Evolutionary conservation across 2,329 filamentous ascomycete genomes (phyloP), one percentile per base, ranked within the genome.

Genomic region (Beauveria medogensis): DNA sequence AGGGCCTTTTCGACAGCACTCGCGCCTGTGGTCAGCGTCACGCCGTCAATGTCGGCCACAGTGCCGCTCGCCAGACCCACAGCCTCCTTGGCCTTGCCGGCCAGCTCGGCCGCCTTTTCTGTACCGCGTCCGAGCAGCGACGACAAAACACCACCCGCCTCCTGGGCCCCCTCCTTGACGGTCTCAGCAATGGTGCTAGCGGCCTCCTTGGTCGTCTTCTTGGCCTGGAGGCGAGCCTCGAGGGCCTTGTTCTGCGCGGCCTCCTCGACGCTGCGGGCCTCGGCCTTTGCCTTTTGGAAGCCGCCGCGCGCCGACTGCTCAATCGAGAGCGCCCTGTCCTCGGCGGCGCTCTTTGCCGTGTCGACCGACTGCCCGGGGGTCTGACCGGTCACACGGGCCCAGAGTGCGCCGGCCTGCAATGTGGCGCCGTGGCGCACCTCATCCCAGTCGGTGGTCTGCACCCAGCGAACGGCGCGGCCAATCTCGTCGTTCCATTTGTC

Each of bases 401-500:
- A 83, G 18, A 84, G 64, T n/a, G 75, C 70, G 10, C 74, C 74
- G 43, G 77, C 71, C 37, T 73, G 71, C 16, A 75, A 75, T 71
- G 88, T 85, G 65, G 85, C 74, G 2, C 75, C 78, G 64, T 87
- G 82, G 59, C 85, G 80, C 59, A 86, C 79, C 57, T 80, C 79
- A 54, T 78, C 74, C 87, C 87, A 91, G 71, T 89, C 83, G 63
- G 82, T 85, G 40, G 75, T 79, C 73, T 91, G 84, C 61, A 84
- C 82, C 80, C 84, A 87, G 62, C 78, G 79, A 60, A 89, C 87
- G 56, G 87, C 80, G 63, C 79, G 78, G 71, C 88, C 82, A 41
- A 93, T 74, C 73, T 93, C 89, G 55, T 81, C 74, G 72, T 94
- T 93, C 90, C 90, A 93, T 63, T 83, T 79, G 68, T 90, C 87